These are phyloP conservation scores for Geosmithia flava DNA, from an alignment of 2,329 filamentous ascomycete species.

Conservation along the genomic window DNA sequence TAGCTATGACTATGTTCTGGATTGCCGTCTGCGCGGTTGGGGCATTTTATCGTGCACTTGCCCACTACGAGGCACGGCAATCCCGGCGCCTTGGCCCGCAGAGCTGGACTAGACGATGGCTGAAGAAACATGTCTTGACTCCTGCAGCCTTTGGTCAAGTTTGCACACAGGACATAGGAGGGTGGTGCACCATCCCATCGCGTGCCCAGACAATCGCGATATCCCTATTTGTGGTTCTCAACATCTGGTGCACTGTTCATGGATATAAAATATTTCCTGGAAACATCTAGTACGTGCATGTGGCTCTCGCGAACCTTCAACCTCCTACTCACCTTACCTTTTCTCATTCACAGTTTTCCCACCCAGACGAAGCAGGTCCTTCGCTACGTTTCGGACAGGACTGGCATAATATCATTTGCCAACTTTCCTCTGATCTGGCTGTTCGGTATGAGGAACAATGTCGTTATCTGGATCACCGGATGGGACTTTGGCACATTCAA, in stretches of 20 bases:
- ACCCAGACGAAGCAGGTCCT: slow-evolving; percentile 19
- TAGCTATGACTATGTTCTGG: slow-evolving; percentile 28
- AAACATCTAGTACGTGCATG: slow-evolving; percentile 23
- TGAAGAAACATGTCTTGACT: slow-evolving; percentile 18
- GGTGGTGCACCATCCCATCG: slow-evolving; percentile 31
- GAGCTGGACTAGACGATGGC: slow-evolving; percentile 10
- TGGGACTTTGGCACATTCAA: slow-evolving; percentile 59
- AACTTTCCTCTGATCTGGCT: slow-evolving; percentile 55
- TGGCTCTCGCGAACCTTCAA: no score
- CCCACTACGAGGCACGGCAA: background rate
- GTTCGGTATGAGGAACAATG: slow-evolving; percentile 55
- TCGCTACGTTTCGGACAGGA: slow-evolving; percentile 50
- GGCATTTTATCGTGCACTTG: slow-evolving; percentile 14
- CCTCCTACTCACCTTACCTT: slow-evolving; percentile 2
- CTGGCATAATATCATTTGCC: slow-evolving; percentile 49
- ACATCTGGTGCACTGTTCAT: slow-evolving; percentile 19
- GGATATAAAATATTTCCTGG: slow-evolving; percentile 23
- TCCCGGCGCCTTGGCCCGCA: background rate
- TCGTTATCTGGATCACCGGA: slow-evolving; percentile 53
- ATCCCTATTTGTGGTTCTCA: slow-evolving; percentile 21
- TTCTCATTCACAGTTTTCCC: slow-evolving; percentile 16
- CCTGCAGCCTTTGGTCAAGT: slow-evolving; percentile 30
- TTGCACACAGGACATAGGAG: slow-evolving; percentile 25
- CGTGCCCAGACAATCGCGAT: slow-evolving; percentile 29
- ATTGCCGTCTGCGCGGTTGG: slow-evolving; percentile 21